Conservation (phyloP, 2,329 filamentous ascomycete species). For the Xylariaceae sp. region DNA sequence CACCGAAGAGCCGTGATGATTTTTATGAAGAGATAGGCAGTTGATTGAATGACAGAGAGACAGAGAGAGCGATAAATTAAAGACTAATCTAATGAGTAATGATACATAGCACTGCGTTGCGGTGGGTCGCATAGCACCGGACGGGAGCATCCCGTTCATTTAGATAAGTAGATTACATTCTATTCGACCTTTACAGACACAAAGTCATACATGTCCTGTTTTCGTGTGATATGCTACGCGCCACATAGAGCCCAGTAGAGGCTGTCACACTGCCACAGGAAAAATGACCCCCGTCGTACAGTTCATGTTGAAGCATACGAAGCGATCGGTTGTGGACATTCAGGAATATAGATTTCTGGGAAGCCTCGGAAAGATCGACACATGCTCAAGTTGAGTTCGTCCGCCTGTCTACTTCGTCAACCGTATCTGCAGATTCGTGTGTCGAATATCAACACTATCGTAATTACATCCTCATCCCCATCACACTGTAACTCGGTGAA, state of each 20-base stretch:
- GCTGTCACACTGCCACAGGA: neutral
- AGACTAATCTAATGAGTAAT: slow-evolving; percentile 24
- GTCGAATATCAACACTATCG: too few species aligned
- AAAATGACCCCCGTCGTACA: neutral
- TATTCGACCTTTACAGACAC: neutral
- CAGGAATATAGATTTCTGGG: neutral
- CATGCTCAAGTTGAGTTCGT: too few species aligned
- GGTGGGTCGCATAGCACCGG: slow-evolving; percentile 6
- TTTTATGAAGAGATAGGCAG: neutral
- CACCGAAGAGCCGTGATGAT: neutral
- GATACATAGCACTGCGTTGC: slow-evolving; percentile 24
- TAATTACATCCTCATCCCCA: too few species aligned
- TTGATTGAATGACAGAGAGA: neutral
- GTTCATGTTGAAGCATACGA: neutral
- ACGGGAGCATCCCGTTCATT: neutral
- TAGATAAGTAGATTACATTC: slow-evolving; percentile 5
- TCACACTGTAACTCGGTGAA: too few species aligned
- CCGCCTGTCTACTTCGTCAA: too few species aligned
- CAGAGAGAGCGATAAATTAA: neutral
- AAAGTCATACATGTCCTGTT: neutral
- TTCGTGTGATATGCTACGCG: neutral
- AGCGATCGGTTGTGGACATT: neutral
- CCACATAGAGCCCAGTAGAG: neutral
- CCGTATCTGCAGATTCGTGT: too few species aligned
- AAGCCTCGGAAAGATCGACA: too few species aligned